Evolutionary conservation across 768 basidiomycete genomes (phyloP), one percentile per base, ranked within the genome.

Genomic region (Calocybe cyanea): DNA sequence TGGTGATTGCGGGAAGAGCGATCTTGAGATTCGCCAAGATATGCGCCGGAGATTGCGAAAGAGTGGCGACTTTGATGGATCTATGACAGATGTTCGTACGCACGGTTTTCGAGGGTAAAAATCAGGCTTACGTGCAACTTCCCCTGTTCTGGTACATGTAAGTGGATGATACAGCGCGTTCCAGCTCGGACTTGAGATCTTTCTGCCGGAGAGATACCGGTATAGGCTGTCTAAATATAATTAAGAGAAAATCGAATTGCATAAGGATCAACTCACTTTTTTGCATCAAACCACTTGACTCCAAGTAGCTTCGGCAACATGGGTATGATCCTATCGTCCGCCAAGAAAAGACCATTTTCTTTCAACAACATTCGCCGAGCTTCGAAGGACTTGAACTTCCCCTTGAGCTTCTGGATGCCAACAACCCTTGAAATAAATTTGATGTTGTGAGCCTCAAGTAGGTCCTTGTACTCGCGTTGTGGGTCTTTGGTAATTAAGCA

Each of bases 401-500:
- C 95, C 69, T 89, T 92, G 48, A 99, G 77, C 63, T 99, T 97
- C 50, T 76, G 76, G 36, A 97, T 67, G 14, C 92, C 95, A 38
- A 98, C 90, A 30, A 98, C 92, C 28, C 93, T 76, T 20, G 81
- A 84, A 60, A 99, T 85, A 55, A 97, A 99, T 56, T 85, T 87
- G 72, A 99, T 82, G 40, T 81, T 76, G 36, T 88, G 72, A 39
- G 69, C 66, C 38, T 82, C 83, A 7, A 99, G 72, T 9, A 96
- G 83, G 61, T 95, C 91, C 65, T 99, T 99, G 76, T 97, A 99
- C 61, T 92, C 77, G 36, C 95, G 74, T 57, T 98, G 95, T 1
- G 95, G 95, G 63, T 95, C 91, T 68, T 97, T 98, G 41, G 87
- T 87, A 65, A 99, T 86, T 41, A 99, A 73, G 64, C 94, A 97